Conservation (phyloP, 768 basidiomycete genomes). For the Omphalotus guepiniiformis region DNA sequence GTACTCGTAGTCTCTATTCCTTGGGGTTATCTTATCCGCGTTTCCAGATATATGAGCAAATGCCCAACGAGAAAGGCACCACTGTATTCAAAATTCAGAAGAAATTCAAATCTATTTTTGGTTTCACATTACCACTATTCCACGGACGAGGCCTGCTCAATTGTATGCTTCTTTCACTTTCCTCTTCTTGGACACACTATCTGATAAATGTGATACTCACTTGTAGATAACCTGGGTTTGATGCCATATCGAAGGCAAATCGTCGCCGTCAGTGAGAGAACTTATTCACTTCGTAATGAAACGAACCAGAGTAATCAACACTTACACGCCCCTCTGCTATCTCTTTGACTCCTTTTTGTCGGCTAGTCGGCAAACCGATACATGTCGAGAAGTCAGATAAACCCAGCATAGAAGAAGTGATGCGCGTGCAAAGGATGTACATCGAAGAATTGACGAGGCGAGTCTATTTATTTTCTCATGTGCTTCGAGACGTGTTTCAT, state of each 20-base stretch:
- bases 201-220: too few relatives aligned
- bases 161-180: constrained; percentile 48
- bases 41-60: constrained; percentile 90
- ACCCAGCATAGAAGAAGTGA: constrained; percentile 79
- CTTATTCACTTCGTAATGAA: too few relatives aligned
- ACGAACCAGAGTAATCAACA: neutral
- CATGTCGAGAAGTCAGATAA: constrained; percentile 71
- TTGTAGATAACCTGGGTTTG: constrained; percentile 84
- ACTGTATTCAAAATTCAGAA: constrained; percentile 83
- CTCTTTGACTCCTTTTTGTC: neutral
- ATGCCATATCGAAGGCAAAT: constrained; percentile 96
- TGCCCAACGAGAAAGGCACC: constrained; percentile 93
- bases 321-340: neutral
- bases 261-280: constrained; percentile 87
- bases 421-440: constrained; percentile 75
- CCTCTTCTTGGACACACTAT: too few relatives aligned
- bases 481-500: neutral
- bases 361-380: constrained; percentile 86
- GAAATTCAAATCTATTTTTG: constrained; percentile 87
- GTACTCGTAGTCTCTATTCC: constrained; percentile 19
- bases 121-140: constrained; percentile 96
- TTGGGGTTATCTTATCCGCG: neutral
- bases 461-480: constrained; percentile 20
- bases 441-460: constrained; percentile 91
- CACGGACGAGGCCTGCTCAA: constrained; percentile 94